Evolutionary conservation across 768 basidiomycete species (phyloP).

Genomic region (Termitomyces sp.): DNA sequence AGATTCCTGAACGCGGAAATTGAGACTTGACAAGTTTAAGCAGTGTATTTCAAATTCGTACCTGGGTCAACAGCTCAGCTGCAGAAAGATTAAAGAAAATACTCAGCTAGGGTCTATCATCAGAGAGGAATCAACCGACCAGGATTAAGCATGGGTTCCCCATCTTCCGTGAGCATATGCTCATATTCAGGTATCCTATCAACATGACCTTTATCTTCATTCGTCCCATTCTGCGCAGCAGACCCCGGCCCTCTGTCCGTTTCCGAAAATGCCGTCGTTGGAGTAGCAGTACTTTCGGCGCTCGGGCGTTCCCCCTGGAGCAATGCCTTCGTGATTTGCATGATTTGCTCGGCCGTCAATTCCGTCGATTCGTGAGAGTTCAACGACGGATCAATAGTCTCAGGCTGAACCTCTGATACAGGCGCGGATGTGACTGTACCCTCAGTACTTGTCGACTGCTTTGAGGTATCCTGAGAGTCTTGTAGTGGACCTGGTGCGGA

Average conservation of each 20-base stretch:
- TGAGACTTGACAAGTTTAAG: conserved; percentile 9
- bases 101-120: conserved; percentile 4
- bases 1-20: conserved; percentile 43
- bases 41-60: conserved; percentile 18
- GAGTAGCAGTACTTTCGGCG: conserved; percentile 10
- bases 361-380: conserved; percentile 16
- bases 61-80: conserved; percentile 67
- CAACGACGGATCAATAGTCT: conserved; percentile 23
- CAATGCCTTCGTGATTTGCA: conserved; percentile 28
- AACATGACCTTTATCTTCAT: background rate
- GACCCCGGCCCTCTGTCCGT: background rate
- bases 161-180: conserved; percentile 59
- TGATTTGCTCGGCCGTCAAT: conserved; percentile 21
- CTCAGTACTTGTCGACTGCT: background rate
- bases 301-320: conserved; percentile 29
- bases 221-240: conserved; percentile 1
- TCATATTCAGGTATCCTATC: conserved; percentile 29
- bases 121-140: conserved; percentile 37
- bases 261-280: conserved; percentile 9
- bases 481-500: conserved; percentile 5
- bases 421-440: background rate
- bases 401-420: background rate
- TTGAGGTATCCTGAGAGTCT: background rate
- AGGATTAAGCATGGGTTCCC: conserved; percentile 65
- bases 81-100: background rate